Evolutionary conservation across 139 green algal genomes (phyloP), one percentile per base, ranked within the genome.

Genomic region (Cymbomonas tetramitiformis): DNA sequence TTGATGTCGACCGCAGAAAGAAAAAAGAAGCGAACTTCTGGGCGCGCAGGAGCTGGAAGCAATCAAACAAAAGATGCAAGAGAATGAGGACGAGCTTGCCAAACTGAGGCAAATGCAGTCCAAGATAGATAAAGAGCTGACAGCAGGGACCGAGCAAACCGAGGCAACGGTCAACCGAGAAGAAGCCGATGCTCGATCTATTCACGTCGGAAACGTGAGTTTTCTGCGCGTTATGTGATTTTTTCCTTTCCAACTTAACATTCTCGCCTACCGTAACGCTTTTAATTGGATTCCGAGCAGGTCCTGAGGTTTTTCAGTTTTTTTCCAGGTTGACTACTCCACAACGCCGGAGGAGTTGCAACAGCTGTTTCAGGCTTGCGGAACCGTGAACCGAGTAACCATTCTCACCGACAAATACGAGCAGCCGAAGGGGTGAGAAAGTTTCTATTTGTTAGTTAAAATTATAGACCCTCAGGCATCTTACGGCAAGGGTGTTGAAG

Each of bases 391-490:
- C 70, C 80, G 90, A 4, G 90, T 98, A 15, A 98, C 90, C 36
- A 97, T 98, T 32, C 72, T 97, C 2, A 94, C 86, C 1, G 90
- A 98, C 77, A 86, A 83, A 52, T 83, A 79, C 46, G 90, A 89
- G 33, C 86, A 86, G 36, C 81, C 90, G 7, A 97, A 97, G 83
- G 81, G 81, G 83, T 98, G 83, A 76, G 90, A 88, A 3, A 97
- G 96, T 68, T 70, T 98, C 6, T 88, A 98, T 80, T 98, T 98
- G 52, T 36, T 96, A 26, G 88, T n/a, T n/a, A n/a, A n/a, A n/a
- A n/a, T n/a, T n/a, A n/a, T n/a, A n/a, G n/a, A n/a, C n/a, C n/a
- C n/a, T n/a, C n/a, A n/a, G n/a, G n/a, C n/a, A n/a, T n/a, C n/a
- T n/a, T n/a, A n/a, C n/a, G n/a, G n/a, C n/a, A n/a, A n/a, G n/a